Evolutionary conservation across 1,139 yeast species (phyloP).

Genomic region (Candida albicans): DNA sequence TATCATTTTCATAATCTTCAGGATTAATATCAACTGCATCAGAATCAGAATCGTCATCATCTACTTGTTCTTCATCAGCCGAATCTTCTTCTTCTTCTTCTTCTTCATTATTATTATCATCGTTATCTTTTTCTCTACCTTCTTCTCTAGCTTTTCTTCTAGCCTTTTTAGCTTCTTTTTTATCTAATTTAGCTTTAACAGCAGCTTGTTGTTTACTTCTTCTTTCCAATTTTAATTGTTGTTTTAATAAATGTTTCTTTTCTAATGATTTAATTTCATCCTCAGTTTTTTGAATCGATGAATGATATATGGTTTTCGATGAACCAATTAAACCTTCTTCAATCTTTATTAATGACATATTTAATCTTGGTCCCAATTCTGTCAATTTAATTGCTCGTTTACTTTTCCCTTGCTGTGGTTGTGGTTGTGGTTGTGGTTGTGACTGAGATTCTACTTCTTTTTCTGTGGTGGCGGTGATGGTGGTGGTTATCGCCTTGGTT

Average conservation of each 20-base stretch:
- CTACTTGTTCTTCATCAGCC: conserved; percentile 12
- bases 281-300: conserved; percentile 60
- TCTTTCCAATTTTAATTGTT: conserved; percentile 67
- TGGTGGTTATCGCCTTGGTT: too few relatives aligned
- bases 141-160: conserved; percentile 64
- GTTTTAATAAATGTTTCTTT: conserved; percentile 61
- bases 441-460: too few relatives aligned
- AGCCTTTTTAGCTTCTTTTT: conserved; percentile 69
- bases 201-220: conserved; percentile 78
- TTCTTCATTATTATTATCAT: conserved; percentile 13
- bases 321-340: conserved; percentile 88
- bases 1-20: conserved; percentile 49
- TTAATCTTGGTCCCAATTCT: conserved; percentile 91
- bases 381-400: conserved; percentile 90
- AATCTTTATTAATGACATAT: conserved; percentile 73
- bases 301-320: conserved; percentile 78
- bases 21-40: conserved; percentile 36
- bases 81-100: conserved; percentile 6
- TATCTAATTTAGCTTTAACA: conserved; percentile 73
- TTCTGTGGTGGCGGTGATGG: conserved; percentile 19
- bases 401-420: conserved; percentile 25
- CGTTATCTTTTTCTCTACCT: conserved; percentile 31
- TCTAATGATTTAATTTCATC: conserved; percentile 64
- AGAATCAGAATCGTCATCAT: conserved; percentile 10
- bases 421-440: conserved; percentile 7